Evolutionary conservation across 176 grass and related monocot species (phyloP), one percentile per base, ranked within the genome.

Genomic region (Oropetium thomaeum): DNA sequence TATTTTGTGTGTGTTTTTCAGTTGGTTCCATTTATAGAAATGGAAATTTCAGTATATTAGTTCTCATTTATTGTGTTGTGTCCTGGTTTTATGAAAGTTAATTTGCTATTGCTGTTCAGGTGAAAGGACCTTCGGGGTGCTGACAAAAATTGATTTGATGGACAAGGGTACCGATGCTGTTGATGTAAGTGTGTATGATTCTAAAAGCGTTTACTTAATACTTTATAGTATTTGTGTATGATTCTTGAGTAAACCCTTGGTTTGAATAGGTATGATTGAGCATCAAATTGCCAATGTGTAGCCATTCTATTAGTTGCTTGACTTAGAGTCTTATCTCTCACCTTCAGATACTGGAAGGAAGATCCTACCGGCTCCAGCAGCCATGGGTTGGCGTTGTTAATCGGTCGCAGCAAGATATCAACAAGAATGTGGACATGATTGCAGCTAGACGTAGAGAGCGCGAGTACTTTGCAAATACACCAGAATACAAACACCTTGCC

Each of bases 61-160:
- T 68, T 44, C 2, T 62, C 23, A 27, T 70, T 38, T 39, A 20
- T 14, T 25, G 10, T 74, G 48, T 14, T 25, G 10, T 74, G 48
- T 61, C 4, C 48, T 39, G 1, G 41, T 41, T 48, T 51, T 70
- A 4, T 53, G 20, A 49, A 31, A 57, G 64, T 81, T 43, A 42
- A 78, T 42, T 65, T 20, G 52, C n/a, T 81, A 48, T 65, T 70
- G 33, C 55, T 82, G 34, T 88, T 34, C 82, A 99, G 96, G 96
- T 83, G 96, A 99, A 84, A 85, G 96, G 38, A 99, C 96, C 20
- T 92, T 99, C 40, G 96, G 96, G 73, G 96, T 99, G 55, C 92
- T 99, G 13, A 99, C 96, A 53, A 99, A 99, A 87, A 99, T 99
- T 51, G 96, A 99, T 92, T 85, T 99, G 58, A 99, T 99, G 96